Base-by-base conservation (phyloP, 345 rosid species). In the Bretschneidera sinensis region DNA sequence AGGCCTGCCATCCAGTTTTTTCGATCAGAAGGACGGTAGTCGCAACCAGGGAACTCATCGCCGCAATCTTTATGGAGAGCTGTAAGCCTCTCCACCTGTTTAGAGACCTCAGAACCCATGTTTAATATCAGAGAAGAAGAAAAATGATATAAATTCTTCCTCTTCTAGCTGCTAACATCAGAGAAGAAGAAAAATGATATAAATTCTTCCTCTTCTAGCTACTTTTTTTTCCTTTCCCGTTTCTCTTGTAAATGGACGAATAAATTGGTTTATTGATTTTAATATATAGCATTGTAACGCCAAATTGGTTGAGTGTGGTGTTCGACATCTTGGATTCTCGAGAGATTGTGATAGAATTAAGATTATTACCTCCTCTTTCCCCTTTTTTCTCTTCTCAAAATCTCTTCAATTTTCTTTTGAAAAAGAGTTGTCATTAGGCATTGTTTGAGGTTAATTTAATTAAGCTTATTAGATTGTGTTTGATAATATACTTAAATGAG, bases 1-100 rank as follows among this genome's bases (percentile, higher is more conserved):
- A 94, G 78, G 20, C 71, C 76, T 7, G 59, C 57, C 92, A 94
- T 94, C 99, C 99, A 94, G 24, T 54, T 85, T 63, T 91, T 90
- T 8, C 89, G 68, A 63, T 86, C 96, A 0, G 76, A 43, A 0
- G 91, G 85, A 8, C 22, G 68, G 66, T 86, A 86, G 34, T 90
- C 95, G 28, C 71, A 59, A 0, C 99, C 88, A 0, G 99, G 96
- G 21, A 69, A 94, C 0, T 79, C 77, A n/a, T 67, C 61, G 6
- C 91, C 92, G 6, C 66, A 71, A 53, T 60, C 77, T 2, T 21
- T 52, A 0, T 60, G 20, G 0, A 95, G 86, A 9, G 77, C 76
- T 65, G 83, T 83, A 0, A 85, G 75, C 21, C 76, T 76, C 62
- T 76, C 68, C 11, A 73, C 11, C 73, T 79, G 95, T 51, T 72